phyloP scores from a whole-genome alignment of 257 asterid species.

The Gynochthodes officinalis region DNA sequence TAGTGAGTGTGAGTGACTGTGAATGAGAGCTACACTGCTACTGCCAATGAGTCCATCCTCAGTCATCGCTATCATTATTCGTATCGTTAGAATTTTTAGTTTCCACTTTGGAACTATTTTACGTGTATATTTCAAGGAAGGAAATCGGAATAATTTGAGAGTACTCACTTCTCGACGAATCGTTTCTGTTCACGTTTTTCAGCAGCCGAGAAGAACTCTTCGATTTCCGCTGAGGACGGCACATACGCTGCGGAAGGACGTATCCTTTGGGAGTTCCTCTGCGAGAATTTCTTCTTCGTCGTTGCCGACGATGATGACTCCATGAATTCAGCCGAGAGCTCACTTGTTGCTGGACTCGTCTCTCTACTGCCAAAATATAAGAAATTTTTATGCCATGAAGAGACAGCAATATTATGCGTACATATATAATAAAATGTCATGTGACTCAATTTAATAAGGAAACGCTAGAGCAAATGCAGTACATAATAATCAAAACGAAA shows the following conservation, averaged over 20 bases:
- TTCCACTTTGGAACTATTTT: conserved; percentile 7
- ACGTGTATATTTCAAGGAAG: neutral
- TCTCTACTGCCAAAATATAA: conserved; percentile 36
- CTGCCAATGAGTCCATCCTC: neutral
- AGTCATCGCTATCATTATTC: neutral
- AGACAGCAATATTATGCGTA: neutral
- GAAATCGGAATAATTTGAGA: neutral
- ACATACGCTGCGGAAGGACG: conserved; percentile 18
- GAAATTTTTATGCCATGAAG: neutral
- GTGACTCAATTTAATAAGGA: neutral
- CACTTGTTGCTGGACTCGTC: conserved; percentile 42
- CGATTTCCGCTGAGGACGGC: conserved; percentile 68
- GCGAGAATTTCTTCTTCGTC: conserved; percentile 17
- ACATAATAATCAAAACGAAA: neutral
- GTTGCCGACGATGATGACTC: conserved; percentile 28
- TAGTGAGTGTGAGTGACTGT: neutral
- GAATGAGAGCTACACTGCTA: neutral
- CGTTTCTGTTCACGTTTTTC: conserved; percentile 69
- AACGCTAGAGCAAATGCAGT: conserved; percentile 6
- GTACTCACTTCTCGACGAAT: conserved; percentile 70
- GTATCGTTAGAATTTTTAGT: neutral
- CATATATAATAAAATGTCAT: neutral
- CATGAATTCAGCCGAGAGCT: conserved; percentile 35
- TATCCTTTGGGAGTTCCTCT: conserved; percentile 13
- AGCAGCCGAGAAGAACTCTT: conserved; percentile 69